Percentiles rank a stretch among this genome's conserved stretches.
Evolutionary conservation across 768 basidiomycete species (phyloP).

Genomic region (Lactarius sanguifluus): DNA sequence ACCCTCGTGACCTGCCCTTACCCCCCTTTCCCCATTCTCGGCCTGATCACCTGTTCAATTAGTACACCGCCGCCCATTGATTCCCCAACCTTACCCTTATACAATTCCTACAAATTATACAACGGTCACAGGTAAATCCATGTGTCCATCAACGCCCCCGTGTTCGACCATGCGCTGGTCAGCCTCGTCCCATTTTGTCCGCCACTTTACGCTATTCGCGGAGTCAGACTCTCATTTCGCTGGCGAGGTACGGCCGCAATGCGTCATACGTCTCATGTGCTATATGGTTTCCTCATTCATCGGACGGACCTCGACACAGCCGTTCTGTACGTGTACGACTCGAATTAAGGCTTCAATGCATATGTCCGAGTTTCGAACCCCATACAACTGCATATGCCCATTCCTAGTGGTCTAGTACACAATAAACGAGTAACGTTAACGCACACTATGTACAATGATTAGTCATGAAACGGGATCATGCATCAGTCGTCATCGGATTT

Average conservation of each 20-base stretch:
- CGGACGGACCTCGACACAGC: slow-evolving; percentile 10
- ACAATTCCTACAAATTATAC: not conserved
- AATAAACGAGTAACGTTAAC: not conserved
- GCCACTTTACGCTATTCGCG: not conserved
- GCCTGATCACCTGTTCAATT: slow-evolving; percentile 23
- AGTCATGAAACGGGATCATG: not conserved
- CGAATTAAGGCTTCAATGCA: no score
- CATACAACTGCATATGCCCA: not conserved
- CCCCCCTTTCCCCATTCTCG: slow-evolving; percentile 22
- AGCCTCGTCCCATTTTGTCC: not conserved
- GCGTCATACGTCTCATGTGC: not conserved
- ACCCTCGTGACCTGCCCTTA: slow-evolving; percentile 21
- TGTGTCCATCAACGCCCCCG: not conserved
- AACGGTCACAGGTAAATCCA: not conserved
- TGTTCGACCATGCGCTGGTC: not conserved
- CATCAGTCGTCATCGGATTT: not conserved
- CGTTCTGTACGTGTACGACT: not conserved
- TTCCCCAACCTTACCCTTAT: not conserved
- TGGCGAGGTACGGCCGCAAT: not conserved
- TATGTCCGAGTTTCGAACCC: not conserved
- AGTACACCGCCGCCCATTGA: not conserved
- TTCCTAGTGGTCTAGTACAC: no score
- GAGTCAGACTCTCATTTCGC: not conserved
- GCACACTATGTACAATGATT: no score
- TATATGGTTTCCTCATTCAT: not conserved